These are phyloP conservation scores for Fomitopsis palustris DNA, from an alignment of 1,284 basidiomycete genomes.

Conservation along the genomic window DNA sequence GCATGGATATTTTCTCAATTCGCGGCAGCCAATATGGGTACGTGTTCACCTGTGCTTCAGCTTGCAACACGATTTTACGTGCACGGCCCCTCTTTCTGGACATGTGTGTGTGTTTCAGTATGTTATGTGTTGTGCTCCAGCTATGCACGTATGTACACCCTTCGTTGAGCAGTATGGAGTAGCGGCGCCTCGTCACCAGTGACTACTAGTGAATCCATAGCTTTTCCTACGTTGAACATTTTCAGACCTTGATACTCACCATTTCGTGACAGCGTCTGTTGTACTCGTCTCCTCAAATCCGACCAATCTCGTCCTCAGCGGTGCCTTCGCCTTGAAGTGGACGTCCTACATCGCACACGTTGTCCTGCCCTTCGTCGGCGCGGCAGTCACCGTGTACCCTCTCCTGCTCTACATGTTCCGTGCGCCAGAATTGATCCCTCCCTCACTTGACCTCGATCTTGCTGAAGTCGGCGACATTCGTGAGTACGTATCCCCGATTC, in stretches of 20 bases:
- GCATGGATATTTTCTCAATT: constrained; percentile 73
- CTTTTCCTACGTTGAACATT: no score
- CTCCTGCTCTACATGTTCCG: constrained; percentile 52
- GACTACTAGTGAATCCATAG: no score
- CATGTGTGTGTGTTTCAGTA: not conserved
- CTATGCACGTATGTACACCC: no score
- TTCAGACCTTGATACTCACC: not conserved
- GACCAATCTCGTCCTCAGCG: constrained; percentile 67
- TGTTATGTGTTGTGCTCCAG: not conserved
- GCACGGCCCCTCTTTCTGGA: not conserved
- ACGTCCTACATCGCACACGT: constrained; percentile 59
- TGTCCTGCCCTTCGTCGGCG: constrained; percentile 66
- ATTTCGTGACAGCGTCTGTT: constrained; percentile 25
- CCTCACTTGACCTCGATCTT: constrained; percentile 31
- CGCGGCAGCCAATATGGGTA: constrained; percentile 77
- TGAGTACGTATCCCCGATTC: constrained; percentile 23
- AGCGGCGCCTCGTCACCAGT: no score
- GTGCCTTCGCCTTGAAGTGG: constrained; percentile 44
- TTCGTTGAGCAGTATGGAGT: no score
- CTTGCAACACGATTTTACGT: not conserved
- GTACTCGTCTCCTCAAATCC: constrained; percentile 63
- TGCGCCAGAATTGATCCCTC: constrained; percentile 47
- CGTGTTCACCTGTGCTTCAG: constrained; percentile 44
- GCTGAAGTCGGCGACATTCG: constrained; percentile 40
- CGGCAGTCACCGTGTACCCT: constrained; percentile 50